phyloP scores from a whole-genome alignment of 2,329 filamentous ascomycete genomes.

The Arthroderma sp. region DNA sequence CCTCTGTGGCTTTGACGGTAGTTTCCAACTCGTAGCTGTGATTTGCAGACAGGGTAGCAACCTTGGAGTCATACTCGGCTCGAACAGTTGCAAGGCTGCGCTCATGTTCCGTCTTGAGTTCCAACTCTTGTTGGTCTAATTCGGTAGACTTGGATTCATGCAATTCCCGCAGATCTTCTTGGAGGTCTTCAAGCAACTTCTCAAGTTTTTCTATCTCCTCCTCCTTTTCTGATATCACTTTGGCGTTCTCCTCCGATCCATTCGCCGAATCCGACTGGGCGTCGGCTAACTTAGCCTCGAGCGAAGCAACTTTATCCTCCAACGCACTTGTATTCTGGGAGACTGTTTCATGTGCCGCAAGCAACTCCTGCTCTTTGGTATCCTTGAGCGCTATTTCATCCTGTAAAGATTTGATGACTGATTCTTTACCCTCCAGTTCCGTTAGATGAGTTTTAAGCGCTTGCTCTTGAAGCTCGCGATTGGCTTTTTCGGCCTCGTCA shows the following conservation, averaged over 20 bases:
- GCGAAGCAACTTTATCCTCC: conserved; percentile 23
- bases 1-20: conserved; percentile 8
- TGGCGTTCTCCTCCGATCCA: conserved; percentile 7
- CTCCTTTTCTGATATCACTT: conserved; percentile 22
- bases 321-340: conserved; percentile 18
- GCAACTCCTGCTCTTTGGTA: conserved; percentile 26
- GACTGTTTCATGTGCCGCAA: conserved; percentile 22
- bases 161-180: conserved; percentile 18
- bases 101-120: conserved; percentile 9
- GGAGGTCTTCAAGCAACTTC: conserved; percentile 20
- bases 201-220: conserved; percentile 24
- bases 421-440: conserved; percentile 20
- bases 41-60: conserved; percentile 7
- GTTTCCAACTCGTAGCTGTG: conserved; percentile 11
- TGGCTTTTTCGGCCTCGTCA: conserved; percentile 20
- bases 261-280: conserved; percentile 19
- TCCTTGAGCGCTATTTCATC: conserved; percentile 24
- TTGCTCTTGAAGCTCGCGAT: too few relatives aligned
- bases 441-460: conserved; percentile 15
- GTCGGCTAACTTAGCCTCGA: conserved; percentile 24
- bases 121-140: conserved; percentile 3
- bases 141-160: conserved; percentile 10
- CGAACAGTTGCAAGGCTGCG: conserved; percentile 9
- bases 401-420: conserved; percentile 27
- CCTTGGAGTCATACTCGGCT: conserved; percentile 10